These are phyloP conservation scores for Escallonia herrerae DNA, from an alignment of 129 eudicot species.

Conservation along the genomic window DNA sequence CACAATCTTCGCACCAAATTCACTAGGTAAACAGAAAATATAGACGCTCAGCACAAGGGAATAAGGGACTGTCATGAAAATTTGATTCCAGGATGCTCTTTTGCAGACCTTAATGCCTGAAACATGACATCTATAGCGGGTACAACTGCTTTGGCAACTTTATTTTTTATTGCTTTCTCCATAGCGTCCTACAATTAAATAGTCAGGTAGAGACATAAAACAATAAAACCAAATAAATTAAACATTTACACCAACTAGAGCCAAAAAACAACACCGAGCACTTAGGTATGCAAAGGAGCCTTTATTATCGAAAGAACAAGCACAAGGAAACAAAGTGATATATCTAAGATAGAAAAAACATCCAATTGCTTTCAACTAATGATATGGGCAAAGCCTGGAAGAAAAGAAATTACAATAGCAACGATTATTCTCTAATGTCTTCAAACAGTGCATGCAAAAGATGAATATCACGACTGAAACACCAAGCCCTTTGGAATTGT, in stretches of 20 bases:
- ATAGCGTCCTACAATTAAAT: conserved; percentile 69
- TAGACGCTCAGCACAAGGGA: not conserved
- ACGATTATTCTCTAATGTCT: no score
- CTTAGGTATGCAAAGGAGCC: not conserved
- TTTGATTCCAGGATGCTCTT: not conserved
- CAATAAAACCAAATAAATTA: not conserved
- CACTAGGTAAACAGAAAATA: conserved; percentile 43
- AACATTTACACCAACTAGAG: not conserved
- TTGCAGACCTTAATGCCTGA: conserved; percentile 87
- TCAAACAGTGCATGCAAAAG: no score
- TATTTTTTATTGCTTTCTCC: conserved; percentile 96
- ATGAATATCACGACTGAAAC: no score
- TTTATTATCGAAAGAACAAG: not conserved
- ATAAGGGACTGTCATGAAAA: not conserved
- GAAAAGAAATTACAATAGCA: no score
- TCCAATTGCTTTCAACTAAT: no score
- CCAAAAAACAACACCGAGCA: not conserved
- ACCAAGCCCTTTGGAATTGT: no score
- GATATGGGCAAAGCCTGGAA: no score
- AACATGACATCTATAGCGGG: conserved; percentile 99
- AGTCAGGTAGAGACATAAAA: not conserved
- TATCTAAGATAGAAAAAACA: not conserved
- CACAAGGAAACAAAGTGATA: not conserved
- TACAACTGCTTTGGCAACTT: conserved; percentile 98
- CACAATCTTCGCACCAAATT: conserved; percentile 90